These are phyloP conservation scores for Dictyostelium purpureum DNA, from an alignment of 78 protist genomes.

Conservation along the genomic window DNA sequence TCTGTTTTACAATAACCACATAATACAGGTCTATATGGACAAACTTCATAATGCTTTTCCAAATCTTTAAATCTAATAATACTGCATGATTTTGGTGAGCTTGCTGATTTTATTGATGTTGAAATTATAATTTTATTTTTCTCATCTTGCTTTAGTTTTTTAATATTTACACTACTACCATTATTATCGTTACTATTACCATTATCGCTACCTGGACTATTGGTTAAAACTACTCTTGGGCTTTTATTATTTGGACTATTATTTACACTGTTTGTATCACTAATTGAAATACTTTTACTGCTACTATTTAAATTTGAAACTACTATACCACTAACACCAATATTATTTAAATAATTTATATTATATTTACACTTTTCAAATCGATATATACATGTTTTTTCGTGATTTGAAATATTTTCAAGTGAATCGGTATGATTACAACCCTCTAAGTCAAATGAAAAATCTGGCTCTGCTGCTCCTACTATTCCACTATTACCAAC, in stretches of 20 bases:
- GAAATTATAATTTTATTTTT: too few species aligned
- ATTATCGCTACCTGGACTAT: too few species aligned
- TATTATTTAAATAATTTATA: not conserved
- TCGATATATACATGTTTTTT: not conserved
- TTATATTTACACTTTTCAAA: slow-evolving; percentile 23
- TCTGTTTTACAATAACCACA: not conserved
- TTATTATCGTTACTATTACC: not conserved
- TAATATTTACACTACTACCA: not conserved
- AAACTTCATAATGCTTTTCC: not conserved
- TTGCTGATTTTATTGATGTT: too few species aligned
- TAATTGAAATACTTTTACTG: not conserved
- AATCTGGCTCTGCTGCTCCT: too few species aligned
- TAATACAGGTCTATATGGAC: slow-evolving; percentile 1
- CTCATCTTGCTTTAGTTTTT: too few species aligned
- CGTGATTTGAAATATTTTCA: not conserved
- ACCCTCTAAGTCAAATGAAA: not conserved
- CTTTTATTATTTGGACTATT: not conserved
- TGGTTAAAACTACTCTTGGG: not conserved
- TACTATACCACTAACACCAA: not conserved
- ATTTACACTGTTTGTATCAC: not conserved
- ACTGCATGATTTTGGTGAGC: not conserved
- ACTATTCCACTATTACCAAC: too few species aligned
- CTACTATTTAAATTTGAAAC: not conserved
- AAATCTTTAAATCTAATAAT: slow-evolving; percentile 11
- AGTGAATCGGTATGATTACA: not conserved